A percentile compares a stretch with the other conserved stretches of the same genome.
Evolutionary conservation across 2,329 filamentous ascomycete species (phyloP).

Genomic region (Fusarium tricinctum): DNA sequence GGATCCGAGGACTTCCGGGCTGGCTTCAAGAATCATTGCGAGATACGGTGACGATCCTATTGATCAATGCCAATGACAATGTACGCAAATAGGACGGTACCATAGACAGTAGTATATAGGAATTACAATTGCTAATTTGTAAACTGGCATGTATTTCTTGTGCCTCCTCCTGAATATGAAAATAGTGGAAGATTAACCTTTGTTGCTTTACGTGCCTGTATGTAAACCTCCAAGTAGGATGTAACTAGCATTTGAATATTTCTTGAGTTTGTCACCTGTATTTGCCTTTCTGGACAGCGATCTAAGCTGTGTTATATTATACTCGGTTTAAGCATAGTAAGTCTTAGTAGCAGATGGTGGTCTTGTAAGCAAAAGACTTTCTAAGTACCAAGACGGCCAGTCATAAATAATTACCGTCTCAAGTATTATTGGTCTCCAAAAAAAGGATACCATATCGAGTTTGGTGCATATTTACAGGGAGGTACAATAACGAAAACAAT

Average conservation of each 20-base stretch:
- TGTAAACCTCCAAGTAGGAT: background rate
- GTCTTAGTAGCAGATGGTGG: background rate
- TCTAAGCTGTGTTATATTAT: too few relatives aligned
- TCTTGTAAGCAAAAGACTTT: background rate
- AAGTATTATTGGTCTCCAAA: too few relatives aligned
- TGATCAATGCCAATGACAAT: background rate
- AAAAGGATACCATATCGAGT: background rate
- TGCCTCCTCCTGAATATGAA: background rate
- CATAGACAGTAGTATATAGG: background rate
- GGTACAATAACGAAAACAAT: background rate
- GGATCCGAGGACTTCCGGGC: constrained; percentile 27
- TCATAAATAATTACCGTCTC: too few relatives aligned
- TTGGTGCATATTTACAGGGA: background rate
- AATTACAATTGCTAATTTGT: background rate
- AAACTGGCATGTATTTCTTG: background rate
- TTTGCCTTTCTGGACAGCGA: too few relatives aligned
- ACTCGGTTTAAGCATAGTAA: too few relatives aligned
- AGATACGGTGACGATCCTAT: constrained; percentile 1
- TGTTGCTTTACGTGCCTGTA: background rate
- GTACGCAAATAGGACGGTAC: background rate
- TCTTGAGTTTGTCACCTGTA: background rate
- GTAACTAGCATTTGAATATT: background rate
- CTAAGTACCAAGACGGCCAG: too few relatives aligned
- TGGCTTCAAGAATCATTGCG: constrained; percentile 39
- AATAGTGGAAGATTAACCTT: background rate